Evolutionary conservation across 257 asterid species (phyloP), one percentile per base, ranked within the genome.

Genomic region (Lycium barbarum): DNA sequence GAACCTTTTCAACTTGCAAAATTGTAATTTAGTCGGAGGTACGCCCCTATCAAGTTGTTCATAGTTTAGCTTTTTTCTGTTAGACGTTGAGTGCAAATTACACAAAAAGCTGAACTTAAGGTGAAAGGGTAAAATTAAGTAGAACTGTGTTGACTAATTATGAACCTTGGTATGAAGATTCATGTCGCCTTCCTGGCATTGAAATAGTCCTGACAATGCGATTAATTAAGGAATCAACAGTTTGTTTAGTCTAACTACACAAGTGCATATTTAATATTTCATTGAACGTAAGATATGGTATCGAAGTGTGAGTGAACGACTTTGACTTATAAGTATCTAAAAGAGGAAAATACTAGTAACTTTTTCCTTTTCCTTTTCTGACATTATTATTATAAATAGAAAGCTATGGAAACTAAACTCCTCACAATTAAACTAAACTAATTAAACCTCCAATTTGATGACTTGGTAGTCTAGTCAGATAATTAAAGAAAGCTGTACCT

Each of bases 401-500:
- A 51, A 7, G 12, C 0, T 51, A 26, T 10, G 62, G 20, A 12
- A 0, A 20, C 2, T 6, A 58, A 58, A 2, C 7, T 4, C 45
- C 45, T 40, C 45, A 40, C 6, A 7, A 12, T 36, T 36, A 36
- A 35, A 36, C 49, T 13, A 67, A 67, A 67, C 40, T 40, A 70
- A 71, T 74, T 6, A 49, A 49, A 12, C 36, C 43, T 49, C 62
- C 62, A 4, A 49, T 12, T 73, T 73, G 61, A 35, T 36, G 76
- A 58, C 81, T 20, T 74, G 22, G 13, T 49, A 74, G 38, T 45
- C 35, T 71, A 40, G 7, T 47, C 12, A 47, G 17, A 45, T 47
- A n/a, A 73, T 45, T n/a, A 45, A 72, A 72, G 80, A 72, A 72
- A 43, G n/a, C 1, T 51, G 62, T 74, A 74, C 62, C 61, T 73